Base-by-base conservation (phyloP, 2,329 filamentous ascomycete species). In the Trematosphaeria pertusa region DNA sequence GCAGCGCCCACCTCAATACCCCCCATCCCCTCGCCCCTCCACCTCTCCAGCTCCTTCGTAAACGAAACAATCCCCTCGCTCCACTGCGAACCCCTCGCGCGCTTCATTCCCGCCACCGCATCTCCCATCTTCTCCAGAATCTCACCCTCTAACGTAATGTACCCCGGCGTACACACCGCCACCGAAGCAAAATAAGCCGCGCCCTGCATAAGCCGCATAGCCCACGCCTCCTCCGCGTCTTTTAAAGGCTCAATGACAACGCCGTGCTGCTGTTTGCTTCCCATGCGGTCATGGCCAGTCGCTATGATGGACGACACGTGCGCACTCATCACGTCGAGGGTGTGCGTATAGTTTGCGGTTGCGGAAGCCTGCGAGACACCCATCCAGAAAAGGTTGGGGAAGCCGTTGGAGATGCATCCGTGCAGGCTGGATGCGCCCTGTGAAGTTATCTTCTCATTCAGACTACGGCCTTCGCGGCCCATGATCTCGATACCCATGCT, bases 391-490 rank as follows among this genome's bases (percentile, higher is more conserved):
- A 60, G 37, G 12, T 60, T 60, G 9, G 59, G 59, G 38, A 62
- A 60, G 26, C 38, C 47, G 24, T 50, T 41, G 12, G 49, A 49
- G 11, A 41, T 31, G 21, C 50, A 28, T 1, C 56, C 49, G 61
- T 84, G 81, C 1, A 84, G 67, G 0, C 76, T 59, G 0, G 68
- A 56, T 0, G 75, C 55, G 0, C 75, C 77, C 1, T 67, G 54
- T n/a, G 61, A 59, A 10, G 30, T 5, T 54, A 76, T 80, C 56
- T 77, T 76, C 1, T 76, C 65, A 9, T 73, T 68, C 21, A 84
- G 55, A 9, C 73, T 62, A 5, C 64, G 48, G 1, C 77, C 76
- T 17, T 70, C 62, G 7, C 75, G 71, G 20, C 81, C 81, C 3
- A 52, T 59, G 24, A 80, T 63, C 0, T 49, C 50, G 24, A 76